Evolutionary conservation across 2,329 filamentous ascomycete genomes (phyloP).

Genomic region (Aspergillus sp.): DNA sequence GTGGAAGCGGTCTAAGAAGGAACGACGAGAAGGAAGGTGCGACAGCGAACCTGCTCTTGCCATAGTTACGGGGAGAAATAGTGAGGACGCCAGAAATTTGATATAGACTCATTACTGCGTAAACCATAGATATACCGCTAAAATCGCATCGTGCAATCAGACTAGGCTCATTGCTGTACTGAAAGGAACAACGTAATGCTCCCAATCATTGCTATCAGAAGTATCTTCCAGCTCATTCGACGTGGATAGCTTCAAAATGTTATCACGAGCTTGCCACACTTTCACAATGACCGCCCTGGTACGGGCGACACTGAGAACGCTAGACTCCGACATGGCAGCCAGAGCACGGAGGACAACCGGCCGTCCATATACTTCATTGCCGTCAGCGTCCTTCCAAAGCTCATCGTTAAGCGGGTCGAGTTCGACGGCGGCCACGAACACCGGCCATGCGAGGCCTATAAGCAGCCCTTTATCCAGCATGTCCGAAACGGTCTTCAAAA

Average conservation of each 20-base stretch:
- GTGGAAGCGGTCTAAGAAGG: no score
- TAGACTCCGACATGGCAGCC: constrained; percentile 47
- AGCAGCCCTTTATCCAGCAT: constrained; percentile 39
- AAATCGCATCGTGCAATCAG: constrained; percentile 25
- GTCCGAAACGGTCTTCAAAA: constrained; percentile 40
- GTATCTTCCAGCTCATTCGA: constrained; percentile 19
- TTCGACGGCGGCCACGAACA: constrained; percentile 52
- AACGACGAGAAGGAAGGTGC: no score
- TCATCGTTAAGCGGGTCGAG: constrained; percentile 46
- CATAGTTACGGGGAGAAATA: no score
- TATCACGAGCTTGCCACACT: constrained; percentile 53
- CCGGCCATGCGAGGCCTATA: constrained; percentile 47
- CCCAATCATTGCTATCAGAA: constrained; percentile 46
- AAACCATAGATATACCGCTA: neutral
- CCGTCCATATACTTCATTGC: constrained; percentile 36
- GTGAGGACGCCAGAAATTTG: no score
- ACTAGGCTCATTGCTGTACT: constrained; percentile 50
- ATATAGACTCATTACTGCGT: neutral
- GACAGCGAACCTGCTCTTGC: no score
- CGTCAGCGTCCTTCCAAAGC: constrained; percentile 32
- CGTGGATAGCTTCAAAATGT: constrained; percentile 30
- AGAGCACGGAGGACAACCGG: constrained; percentile 47
- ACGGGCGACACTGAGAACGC: constrained; percentile 50
- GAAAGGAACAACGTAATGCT: constrained; percentile 47
- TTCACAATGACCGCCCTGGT: constrained; percentile 53